Conservation (phyloP, 768 basidiomycete genomes). For the Cubamyces sp. region DNA sequence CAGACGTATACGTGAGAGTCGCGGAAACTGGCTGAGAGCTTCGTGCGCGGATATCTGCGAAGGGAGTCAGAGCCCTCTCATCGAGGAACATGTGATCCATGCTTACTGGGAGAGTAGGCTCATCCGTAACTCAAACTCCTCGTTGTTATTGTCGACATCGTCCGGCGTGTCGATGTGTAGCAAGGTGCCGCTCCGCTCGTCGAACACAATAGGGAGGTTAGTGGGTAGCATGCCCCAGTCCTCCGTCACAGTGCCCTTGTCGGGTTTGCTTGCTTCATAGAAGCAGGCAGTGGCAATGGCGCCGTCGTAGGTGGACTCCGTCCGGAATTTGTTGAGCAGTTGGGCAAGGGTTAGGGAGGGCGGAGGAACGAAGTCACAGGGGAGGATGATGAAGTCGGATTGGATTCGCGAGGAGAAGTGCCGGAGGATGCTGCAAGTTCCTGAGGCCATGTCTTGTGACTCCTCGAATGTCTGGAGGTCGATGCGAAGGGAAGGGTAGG, state of each 20-base stretch:
- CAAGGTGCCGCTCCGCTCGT: constrained; percentile 64
- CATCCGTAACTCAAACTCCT: constrained; percentile 79
- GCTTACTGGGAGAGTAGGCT: constrained; percentile 67
- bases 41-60: constrained; percentile 69
- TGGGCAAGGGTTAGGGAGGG: constrained; percentile 66
- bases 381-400: constrained; percentile 86
- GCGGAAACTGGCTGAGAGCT: constrained; percentile 66
- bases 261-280: constrained; percentile 53
- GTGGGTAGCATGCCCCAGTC: constrained; percentile 63
- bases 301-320: constrained; percentile 65
- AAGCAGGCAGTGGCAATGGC: constrained; percentile 71
- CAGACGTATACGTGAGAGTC: constrained; percentile 95
- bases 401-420: constrained; percentile 77
- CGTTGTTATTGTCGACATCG: constrained; percentile 64
- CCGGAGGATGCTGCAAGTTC: constrained; percentile 76
- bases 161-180: constrained; percentile 76
- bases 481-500: constrained; percentile 66
- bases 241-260: constrained; percentile 60
- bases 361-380: constrained; percentile 90
- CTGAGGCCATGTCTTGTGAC: constrained; percentile 62
- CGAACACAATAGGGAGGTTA: constrained; percentile 65
- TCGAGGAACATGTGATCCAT: neutral
- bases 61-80: constrained; percentile 2
- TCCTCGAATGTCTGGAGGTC: constrained; percentile 84
- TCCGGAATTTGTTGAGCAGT: constrained; percentile 82